A percentile compares a stretch with the other conserved stretches of the same genome.
These are phyloP conservation scores for Suaeda aralocaspica DNA, from an alignment of 148 eudicot species.

Conservation along the genomic window DNA sequence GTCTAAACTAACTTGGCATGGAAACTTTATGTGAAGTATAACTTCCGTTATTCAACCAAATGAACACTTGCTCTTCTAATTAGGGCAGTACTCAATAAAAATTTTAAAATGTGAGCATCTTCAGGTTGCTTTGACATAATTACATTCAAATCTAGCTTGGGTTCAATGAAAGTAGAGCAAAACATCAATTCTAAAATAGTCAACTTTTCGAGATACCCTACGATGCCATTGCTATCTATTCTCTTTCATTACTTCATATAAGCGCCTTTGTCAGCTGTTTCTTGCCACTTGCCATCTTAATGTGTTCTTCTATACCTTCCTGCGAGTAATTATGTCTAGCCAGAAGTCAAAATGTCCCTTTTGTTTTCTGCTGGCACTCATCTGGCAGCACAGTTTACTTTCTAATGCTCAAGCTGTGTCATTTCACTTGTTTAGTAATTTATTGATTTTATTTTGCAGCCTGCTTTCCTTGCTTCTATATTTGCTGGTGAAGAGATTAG, in stretches of 20 bases:
- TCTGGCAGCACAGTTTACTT: not conserved
- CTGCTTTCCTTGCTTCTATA: constrained; percentile 70
- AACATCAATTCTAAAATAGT: not conserved
- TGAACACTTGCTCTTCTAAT: not conserved
- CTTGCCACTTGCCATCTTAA: not conserved
- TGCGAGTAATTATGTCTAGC: not conserved
- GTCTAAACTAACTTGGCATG: too few relatives aligned
- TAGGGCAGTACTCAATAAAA: not conserved
- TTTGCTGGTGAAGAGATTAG: constrained; percentile 41
- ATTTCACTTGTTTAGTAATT: not conserved
- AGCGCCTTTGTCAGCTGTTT: not conserved
- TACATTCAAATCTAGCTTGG: not conserved
- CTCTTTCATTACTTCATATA: not conserved
- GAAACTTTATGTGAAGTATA: too few relatives aligned
- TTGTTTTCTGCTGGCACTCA: not conserved
- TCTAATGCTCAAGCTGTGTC: not conserved
- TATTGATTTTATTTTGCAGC: constrained; percentile 43
- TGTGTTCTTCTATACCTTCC: too few relatives aligned
- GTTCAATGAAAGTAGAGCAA: not conserved
- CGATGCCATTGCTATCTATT: too few relatives aligned
- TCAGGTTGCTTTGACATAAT: not conserved
- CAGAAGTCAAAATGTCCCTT: not conserved
- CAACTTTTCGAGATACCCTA: too few relatives aligned
- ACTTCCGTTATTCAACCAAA: too few relatives aligned
- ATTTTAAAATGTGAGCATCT: too few relatives aligned